Evolutionary conservation across 225 moss, liverwort and hornwort species (phyloP), one percentile per base, ranked within the genome.

Genomic region (Polytrichum commune): DNA sequence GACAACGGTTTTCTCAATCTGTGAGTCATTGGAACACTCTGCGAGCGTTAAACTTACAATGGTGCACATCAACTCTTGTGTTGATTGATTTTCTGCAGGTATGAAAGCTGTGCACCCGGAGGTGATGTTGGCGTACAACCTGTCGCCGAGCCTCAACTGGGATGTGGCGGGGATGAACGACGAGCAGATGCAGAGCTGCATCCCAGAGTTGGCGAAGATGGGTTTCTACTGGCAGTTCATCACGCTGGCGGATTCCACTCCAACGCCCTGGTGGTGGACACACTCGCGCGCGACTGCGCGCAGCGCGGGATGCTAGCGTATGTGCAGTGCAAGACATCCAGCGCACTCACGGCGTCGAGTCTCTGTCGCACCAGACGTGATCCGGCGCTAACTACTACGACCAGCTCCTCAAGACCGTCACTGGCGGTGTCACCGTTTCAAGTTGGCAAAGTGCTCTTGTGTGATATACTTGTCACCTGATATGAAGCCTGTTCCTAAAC

Each of bases 191-290:
- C 86, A 90, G 79, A 85, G 81, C 75, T 92, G 84, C 79, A 92
- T 92, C 25, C 92, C 92, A 60, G 86, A 84, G 30, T 66, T 92
- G 75, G 92, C 90, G 5, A 71, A 77, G 1, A 58, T 90, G 65
- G 92, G 92, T 5, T 92, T 90, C 70, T 84, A 84, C 27, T 92
- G 90, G 92, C 92, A 92, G 82, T 92, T 92, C 74, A 90, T 92
- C 79, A 92, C 92, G 26, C 80, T 92, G 69, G 92, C 73, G 92
- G 92, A 4, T 92, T 92, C 81, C 92, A 92, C 66, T 74, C 92
- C 9, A 84, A 92, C 70, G 86, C 90, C n/a, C 62, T 92, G 69
- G 84, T 90, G 62, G 68, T 72, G 29, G 92, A 92, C 72, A 92
- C 88, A 2, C 90, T 92, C 72, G 85, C 92, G 5, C 85, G 90